These are phyloP conservation scores for Nakataea oryzae DNA, from an alignment of 2,329 filamentous ascomycete species.

Conservation along the genomic window DNA sequence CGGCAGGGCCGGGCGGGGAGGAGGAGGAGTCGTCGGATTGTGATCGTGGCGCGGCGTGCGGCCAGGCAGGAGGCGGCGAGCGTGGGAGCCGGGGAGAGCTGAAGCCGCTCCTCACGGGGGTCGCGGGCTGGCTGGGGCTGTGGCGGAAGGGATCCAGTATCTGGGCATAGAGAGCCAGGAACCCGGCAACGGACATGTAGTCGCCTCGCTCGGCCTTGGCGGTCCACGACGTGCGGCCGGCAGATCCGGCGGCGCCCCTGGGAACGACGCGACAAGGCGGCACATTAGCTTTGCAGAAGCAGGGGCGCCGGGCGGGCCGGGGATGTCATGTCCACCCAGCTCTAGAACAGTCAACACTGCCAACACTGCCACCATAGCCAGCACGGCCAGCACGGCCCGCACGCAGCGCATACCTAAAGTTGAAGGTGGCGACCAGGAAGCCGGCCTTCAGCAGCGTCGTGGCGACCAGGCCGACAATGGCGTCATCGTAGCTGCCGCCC, in stretches of 20 bases:
- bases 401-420: conserved; percentile 58
- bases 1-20: conserved; percentile 3
- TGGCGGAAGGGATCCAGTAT: conserved; percentile 34
- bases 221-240: conserved; percentile 79
- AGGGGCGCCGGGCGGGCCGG: background rate
- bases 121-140: background rate
- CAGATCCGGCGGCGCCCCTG: conserved; percentile 62
- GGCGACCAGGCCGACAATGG: conserved; percentile 58
- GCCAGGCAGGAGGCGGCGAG: conserved; percentile 1
- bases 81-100: background rate
- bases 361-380: background rate
- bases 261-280: background rate
- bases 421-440: conserved; percentile 78
- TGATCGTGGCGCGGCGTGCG: conserved; percentile 1
- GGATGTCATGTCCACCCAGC: conserved; percentile 5
- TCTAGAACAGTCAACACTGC: background rate
- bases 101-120: background rate
- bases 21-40: background rate
- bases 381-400: background rate
- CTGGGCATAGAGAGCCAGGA: conserved; percentile 65
- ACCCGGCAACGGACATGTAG: conserved; percentile 73
- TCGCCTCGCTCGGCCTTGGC: conserved; percentile 71
- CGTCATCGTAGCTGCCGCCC: conserved; percentile 78
- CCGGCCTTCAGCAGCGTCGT: conserved; percentile 56
- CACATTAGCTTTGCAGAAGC: conserved; percentile 21